phyloP scores from a whole-genome alignment of 169 alveolate species.

The Ophryocystis elektroscirrha region DNA sequence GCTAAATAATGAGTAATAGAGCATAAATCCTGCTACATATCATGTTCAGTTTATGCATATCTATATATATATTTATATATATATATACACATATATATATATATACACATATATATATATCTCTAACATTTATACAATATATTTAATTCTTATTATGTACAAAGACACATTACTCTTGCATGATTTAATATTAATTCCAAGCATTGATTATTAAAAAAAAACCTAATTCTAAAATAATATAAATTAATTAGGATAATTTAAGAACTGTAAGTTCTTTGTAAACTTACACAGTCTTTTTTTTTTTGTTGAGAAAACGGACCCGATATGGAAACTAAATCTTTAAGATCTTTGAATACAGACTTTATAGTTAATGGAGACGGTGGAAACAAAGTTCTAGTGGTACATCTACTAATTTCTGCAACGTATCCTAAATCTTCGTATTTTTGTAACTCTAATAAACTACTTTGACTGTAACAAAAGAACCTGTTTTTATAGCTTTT shows the following conservation, averaged over 20 bases:
- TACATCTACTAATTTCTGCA: constrained; percentile 53
- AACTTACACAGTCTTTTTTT: constrained; percentile 30
- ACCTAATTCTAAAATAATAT: too few species aligned
- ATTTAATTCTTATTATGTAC: too few species aligned
- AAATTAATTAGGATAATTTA: too few species aligned
- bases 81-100: neutral
- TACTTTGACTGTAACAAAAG: too few species aligned
- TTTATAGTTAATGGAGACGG: constrained; percentile 53
- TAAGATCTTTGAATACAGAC: constrained; percentile 33
- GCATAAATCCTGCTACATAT: too few species aligned
- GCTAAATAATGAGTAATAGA: too few species aligned
- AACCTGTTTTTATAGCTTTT: constrained; percentile 55
- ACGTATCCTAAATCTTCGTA: constrained; percentile 76
- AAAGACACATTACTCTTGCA: too few species aligned
- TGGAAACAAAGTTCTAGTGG: constrained; percentile 44
- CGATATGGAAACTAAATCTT: constrained; percentile 25
- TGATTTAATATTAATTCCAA: too few species aligned
- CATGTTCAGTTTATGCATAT: too few species aligned
- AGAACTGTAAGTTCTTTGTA: neutral
- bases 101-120: too few species aligned
- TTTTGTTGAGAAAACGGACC: constrained; percentile 38
- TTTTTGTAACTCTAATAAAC: constrained; percentile 28
- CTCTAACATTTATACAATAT: too few species aligned
- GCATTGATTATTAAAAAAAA: too few species aligned
- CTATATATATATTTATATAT: neutral